Evolutionary conservation across 441 rosid species (phyloP).

Genomic region (Populus hybrid): DNA sequence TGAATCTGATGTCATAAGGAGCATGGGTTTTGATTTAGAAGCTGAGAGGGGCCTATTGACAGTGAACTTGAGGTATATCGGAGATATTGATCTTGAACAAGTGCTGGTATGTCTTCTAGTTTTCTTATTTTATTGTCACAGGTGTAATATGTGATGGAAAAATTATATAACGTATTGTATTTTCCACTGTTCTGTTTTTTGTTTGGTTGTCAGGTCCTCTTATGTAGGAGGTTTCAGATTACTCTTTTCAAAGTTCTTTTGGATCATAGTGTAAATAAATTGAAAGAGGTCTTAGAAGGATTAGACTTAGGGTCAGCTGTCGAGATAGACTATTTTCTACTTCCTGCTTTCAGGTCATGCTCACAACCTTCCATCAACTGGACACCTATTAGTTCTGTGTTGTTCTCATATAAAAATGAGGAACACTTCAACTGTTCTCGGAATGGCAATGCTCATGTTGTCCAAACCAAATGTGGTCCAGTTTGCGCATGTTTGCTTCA

Average conservation of each 20-base stretch:
- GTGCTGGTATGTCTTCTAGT: slow-evolving; percentile 36
- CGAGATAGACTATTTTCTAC: slow-evolving; percentile 60
- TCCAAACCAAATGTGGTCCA: slow-evolving; percentile 51
- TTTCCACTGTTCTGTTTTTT: too few relatives aligned
- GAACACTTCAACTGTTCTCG: slow-evolving; percentile 35
- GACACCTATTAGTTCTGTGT: slow-evolving; percentile 44
- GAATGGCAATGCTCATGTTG: slow-evolving; percentile 24
- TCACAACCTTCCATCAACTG: slow-evolving; percentile 44
- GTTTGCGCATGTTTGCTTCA: slow-evolving; percentile 52
- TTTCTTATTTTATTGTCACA: not conserved
- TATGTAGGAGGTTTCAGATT: slow-evolving; percentile 65
- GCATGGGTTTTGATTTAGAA: slow-evolving; percentile 42
- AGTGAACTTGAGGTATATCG: slow-evolving; percentile 48
- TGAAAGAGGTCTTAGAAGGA: slow-evolving; percentile 34
- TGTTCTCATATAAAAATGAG: slow-evolving; percentile 30
- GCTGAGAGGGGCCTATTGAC: slow-evolving; percentile 50
- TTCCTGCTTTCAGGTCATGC: slow-evolving; percentile 38
- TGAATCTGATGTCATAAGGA: slow-evolving; percentile 39
- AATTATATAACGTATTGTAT: not conserved
- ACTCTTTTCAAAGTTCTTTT: slow-evolving; percentile 59
- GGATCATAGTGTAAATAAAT: slow-evolving; percentile 38
- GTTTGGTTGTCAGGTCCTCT: slow-evolving; percentile 45
- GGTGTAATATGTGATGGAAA: not conserved
- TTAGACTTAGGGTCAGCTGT: slow-evolving; percentile 21
- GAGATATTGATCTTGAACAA: slow-evolving; percentile 35